Evolutionary conservation across 1,284 basidiomycete genomes (phyloP), one percentile per base, ranked within the genome.

Genomic region (Leccinum pallidistipes): DNA sequence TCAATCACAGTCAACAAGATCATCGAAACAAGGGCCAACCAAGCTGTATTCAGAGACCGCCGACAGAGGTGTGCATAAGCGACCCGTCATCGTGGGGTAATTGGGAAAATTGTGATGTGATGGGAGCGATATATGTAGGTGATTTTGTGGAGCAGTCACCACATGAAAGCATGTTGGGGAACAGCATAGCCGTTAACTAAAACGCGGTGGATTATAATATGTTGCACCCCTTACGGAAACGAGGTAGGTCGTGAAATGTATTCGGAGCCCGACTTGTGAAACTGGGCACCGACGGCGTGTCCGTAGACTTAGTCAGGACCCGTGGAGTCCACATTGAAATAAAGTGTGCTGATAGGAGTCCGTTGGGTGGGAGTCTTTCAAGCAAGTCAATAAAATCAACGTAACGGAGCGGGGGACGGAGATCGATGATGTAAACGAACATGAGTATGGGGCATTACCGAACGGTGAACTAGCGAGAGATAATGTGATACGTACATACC

Each of bases 341-440:
- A 58, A 59, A 29, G 57, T 58, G 32, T 56, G 36, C 58, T 52
- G 54, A 60, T 51, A 55, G 55, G 43, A 57, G 54, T 55, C 34
- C 55, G 50, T 55, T 56, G 52, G 62, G 59, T 38, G 29, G 60
- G 57, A 32, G 34, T 57, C 56, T 61, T 67, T 14, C 45, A 47
- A 29, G 49, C 45, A 47, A 29, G 49, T 53, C 51, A 52, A 52
- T 52, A n/a, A n/a, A 27, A 51, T 60, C 56, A 69, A 32, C 59
- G 60, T 61, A 60, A 56, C 58, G 60, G 60, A 56, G 60, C 27
- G 27, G 51, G 51, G 51, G 29, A 34, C 24, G 51, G 54, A 55
- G 54, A 45, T 34, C 29, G 16, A 56, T 72, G 71, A 71, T 66
- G 70, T 71, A 74, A 71, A 68, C 36, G 56, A 57, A 63, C 70